A percentile compares a stretch with the other conserved stretches of the same genome.
These are phyloP conservation scores for Exophiala xenobiotica DNA, from an alignment of 2,329 filamentous ascomycete genomes.

Conservation along the genomic window DNA sequence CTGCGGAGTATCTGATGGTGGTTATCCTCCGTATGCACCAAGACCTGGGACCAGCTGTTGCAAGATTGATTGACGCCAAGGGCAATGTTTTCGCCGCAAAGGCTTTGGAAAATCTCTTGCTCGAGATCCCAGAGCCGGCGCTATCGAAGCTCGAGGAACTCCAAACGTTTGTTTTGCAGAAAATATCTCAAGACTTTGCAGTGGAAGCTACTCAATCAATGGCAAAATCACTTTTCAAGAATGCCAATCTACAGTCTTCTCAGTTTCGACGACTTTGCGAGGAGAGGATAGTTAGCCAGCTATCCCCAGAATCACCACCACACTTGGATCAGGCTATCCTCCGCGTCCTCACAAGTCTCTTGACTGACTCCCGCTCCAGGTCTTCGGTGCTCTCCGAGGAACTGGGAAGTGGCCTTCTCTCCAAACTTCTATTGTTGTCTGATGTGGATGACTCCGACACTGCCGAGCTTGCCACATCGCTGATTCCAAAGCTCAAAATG, in stretches of 20 bases:
- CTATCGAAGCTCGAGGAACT: constrained; percentile 8
- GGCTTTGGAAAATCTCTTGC: constrained; percentile 13
- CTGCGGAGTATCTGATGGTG: constrained; percentile 64
- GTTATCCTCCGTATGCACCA: constrained; percentile 55
- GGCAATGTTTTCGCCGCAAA: constrained; percentile 24
- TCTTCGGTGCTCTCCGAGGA: neutral
- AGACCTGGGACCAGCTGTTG: constrained; percentile 37
- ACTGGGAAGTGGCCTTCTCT: constrained; percentile 10
- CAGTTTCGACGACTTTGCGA: constrained; percentile 34
- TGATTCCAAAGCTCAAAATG: constrained; percentile 18
- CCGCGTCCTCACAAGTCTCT: constrained; percentile 9
- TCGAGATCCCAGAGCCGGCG: constrained; percentile 10
- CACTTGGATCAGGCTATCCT: constrained; percentile 13
- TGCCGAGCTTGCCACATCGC: constrained; percentile 18
- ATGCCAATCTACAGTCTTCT: constrained; percentile 37
- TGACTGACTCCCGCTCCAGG: neutral
- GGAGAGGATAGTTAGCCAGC: constrained; percentile 22
- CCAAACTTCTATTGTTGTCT: constrained; percentile 25
- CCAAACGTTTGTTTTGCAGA: constrained; percentile 37
- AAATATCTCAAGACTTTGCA: constrained; percentile 40
- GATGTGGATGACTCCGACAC: constrained; percentile 18
- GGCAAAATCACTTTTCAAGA: constrained; percentile 37
- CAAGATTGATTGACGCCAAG: constrained; percentile 36
- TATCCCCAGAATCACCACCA: constrained; percentile 21
- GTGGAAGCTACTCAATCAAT: constrained; percentile 3